Conservation (phyloP, 345 rosid genomes). For the Dipteronia dyeriana region DNA sequence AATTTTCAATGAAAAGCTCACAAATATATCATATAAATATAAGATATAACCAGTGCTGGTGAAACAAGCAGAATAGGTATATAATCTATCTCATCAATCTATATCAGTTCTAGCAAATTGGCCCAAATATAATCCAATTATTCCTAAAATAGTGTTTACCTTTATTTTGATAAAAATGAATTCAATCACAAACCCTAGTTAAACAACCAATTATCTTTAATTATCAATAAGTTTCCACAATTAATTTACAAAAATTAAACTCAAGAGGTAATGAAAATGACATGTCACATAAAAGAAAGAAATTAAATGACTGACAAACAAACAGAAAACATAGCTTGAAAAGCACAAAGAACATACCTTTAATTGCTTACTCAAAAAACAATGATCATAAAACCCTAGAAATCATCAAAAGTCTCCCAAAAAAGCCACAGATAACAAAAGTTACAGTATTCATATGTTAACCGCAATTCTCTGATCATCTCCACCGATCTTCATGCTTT, state of each 20-base stretch:
- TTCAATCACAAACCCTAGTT: conserved; percentile 17
- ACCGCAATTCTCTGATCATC: conserved; percentile 22
- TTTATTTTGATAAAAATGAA: neutral
- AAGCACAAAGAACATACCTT: conserved; percentile 13
- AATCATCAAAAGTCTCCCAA: conserved; percentile 29
- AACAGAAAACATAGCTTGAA: conserved; percentile 13
- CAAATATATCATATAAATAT: neutral
- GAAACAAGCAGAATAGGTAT: neutral
- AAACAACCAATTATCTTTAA: neutral
- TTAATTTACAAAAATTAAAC: neutral
- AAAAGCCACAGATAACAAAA: conserved; percentile 9
- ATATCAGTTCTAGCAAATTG: conserved; percentile 11
- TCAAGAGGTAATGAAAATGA: conserved; percentile 14
- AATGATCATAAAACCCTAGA: conserved; percentile 31
- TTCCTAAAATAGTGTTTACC: neutral
- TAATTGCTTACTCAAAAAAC: conserved; percentile 22
- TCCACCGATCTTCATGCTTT: conserved; percentile 32
- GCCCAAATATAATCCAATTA: conserved; percentile 1
- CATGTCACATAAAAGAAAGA: conserved; percentile 7
- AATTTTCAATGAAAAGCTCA: conserved; percentile 5
- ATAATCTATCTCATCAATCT: conserved; percentile 16
- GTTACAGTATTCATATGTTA: conserved; percentile 19
- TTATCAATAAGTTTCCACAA: neutral
- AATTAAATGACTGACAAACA: conserved; percentile 10
- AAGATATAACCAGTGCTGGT: neutral